Conservation (phyloP, 371 early-diverging fungal genomes). For the Coemansia sp. region DNA sequence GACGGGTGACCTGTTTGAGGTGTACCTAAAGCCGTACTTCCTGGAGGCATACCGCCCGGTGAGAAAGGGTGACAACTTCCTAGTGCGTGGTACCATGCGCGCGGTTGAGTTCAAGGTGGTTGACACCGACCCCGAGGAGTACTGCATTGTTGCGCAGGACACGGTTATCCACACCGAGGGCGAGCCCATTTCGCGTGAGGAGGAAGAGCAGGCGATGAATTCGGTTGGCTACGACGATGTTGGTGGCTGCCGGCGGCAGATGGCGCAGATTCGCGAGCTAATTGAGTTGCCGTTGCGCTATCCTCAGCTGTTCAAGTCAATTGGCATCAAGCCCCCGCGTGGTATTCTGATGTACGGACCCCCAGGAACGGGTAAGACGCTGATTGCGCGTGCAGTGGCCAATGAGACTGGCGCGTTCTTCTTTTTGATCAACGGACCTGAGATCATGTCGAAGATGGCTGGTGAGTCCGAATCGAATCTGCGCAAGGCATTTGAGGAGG, state of each 20-base stretch:
- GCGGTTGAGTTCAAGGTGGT: conserved; percentile 99
- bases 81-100: conserved; percentile 96
- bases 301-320: conserved; percentile 95
- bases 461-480: conserved; percentile 99
- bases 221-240: conserved; percentile 99
- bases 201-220: conserved; percentile 88
- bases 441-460: conserved; percentile 99
- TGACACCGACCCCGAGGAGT: conserved; percentile 92
- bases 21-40: conserved; percentile 97
- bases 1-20: conserved; percentile 96
- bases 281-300: conserved; percentile 99
- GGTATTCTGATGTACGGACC: conserved; percentile 99
- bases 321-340: conserved; percentile 99
- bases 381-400: conserved; percentile 82
- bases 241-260: conserved; percentile 98
- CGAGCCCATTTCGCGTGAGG: conserved; percentile 97
- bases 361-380: conserved; percentile 95
- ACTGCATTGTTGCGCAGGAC: conserved; percentile 96
- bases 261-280: conserved; percentile 99
- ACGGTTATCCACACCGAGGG: conserved; percentile 99
- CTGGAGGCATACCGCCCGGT: conserved; percentile 96
- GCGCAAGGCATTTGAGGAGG: conserved; percentile 99
- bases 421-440: conserved; percentile 98
- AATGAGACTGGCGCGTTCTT: conserved; percentile 93
- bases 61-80: conserved; percentile 91